phyloP scores from a whole-genome alignment of 2,329 filamentous ascomycete genomes.

The Didymellaceae sp. region DNA sequence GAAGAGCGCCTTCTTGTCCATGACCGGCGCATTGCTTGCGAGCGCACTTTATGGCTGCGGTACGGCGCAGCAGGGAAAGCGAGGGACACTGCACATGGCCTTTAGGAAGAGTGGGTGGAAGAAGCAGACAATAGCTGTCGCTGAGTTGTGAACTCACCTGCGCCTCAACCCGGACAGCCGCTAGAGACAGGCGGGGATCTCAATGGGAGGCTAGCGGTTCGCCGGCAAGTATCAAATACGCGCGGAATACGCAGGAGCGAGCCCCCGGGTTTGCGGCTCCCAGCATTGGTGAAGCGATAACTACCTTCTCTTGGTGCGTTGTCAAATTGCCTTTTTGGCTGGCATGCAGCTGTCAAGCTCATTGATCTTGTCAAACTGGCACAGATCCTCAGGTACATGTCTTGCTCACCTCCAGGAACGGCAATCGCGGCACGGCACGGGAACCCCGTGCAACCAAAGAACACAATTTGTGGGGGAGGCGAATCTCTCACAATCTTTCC shows the following conservation, averaged over 20 bases:
- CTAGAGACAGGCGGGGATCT: conserved; percentile 19
- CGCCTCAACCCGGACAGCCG: conserved; percentile 20
- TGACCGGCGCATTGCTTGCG: conserved; percentile 41
- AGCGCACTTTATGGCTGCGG: conserved; percentile 29
- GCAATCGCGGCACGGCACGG: conserved; percentile 14
- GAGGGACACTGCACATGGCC: conserved; percentile 15
- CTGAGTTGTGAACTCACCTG: conserved; percentile 15
- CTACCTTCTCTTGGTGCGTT: not conserved
- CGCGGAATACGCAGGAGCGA: conserved; percentile 9
- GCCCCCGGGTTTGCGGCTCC: too few relatives aligned
- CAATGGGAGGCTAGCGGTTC: conserved; percentile 10
- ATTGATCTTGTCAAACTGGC: not conserved
- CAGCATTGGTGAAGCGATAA: not conserved
- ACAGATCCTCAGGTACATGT: conserved; percentile 18
- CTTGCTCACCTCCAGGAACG: conserved; percentile 7
- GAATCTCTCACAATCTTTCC: not conserved
- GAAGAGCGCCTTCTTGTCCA: conserved; percentile 46
- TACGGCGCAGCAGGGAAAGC: conserved; percentile 29
- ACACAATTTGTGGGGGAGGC: conserved; percentile 14
- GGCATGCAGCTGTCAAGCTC: conserved; percentile 5
- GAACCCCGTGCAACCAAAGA: conserved; percentile 5
- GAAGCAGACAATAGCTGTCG: conserved; percentile 8
- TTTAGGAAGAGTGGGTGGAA: conserved; percentile 7
- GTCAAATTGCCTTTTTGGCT: not conserved
- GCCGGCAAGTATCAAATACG: conserved; percentile 19